Evolutionary conservation across 805 yeast genomes (phyloP), one percentile per base, ranked within the genome.

Genomic region (Brettanomyces custersianus): DNA sequence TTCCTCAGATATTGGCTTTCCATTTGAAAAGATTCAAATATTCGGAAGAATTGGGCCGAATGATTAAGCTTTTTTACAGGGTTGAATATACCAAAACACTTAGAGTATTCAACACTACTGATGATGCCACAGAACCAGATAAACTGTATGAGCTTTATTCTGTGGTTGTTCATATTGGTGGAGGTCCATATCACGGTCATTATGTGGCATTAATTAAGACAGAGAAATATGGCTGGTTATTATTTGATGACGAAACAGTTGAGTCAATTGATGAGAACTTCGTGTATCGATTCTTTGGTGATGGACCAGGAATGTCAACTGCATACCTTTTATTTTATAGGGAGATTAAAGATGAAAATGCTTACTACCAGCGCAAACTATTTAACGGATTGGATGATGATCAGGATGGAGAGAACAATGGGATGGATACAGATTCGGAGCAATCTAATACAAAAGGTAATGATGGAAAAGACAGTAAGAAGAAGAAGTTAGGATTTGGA

Each of bases 161-260:
- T 0, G 78, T 90, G 29, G 92, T 92, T 10, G 87, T 92, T 9
- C 98, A 92, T 53, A 77, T 92, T 46, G 98, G 98, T 5, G 94
- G 96, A 4, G 96, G 97, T 0, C 96, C 97, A 1, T 87, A 86
- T 63, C 96, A 88, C 59, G 98, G 98, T 0, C 98, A 92, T 55
- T 92, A 92, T 55, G 90, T 92, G 8, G 72, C 95, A 0, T 63
- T 92, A 4, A 80, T 92, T 40, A 86, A 86, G 52, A 80, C 87
- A 4, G 77, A 72, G 36, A 66, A 71, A 17, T 72, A 74, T 28
- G 88, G 95, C 0, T 92, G 98, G 98, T 61, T 92, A 21, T 60
- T 92, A 39, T 92, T 84, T 60, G 98, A 92, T 55, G 98, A 92
- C 55, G 97, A 92, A 56, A 78, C 92, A 4, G 96, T 90, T 2